Evolutionary conservation across 495 filamentous ascomycete species (phyloP), one percentile per base, ranked within the genome.

Genomic region (Neurospora sp.): DNA sequence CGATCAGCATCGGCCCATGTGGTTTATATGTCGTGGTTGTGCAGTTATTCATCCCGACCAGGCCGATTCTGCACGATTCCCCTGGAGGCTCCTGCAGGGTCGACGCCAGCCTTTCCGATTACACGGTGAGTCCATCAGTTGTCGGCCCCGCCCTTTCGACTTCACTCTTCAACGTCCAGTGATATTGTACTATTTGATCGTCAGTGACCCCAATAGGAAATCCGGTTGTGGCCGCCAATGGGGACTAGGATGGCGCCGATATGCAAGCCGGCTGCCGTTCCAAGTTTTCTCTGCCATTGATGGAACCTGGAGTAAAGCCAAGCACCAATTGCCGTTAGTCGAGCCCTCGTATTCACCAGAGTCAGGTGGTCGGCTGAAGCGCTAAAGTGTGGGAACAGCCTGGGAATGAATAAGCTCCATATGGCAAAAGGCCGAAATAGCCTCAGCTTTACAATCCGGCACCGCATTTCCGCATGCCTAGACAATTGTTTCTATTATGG

Each of bases 311-410:
- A 66, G 27, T 66, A 31, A 44, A 66, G 27, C 54, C 54, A 35
- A 66, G 54, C 54, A 66, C 54, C 54, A 66, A 35, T 66, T 62
- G 48, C 48, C 54, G 14, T 35, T 70, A 73, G 42, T 38, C 40
- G 40, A 37, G n/a, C 31, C 39, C 39, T 72, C 70, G 73, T 72
- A 71, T 71, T 71, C 69, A 71, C 41, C 44, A 16, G 20, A 39
- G 38, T 16, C 38, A 66, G 27, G 54, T 66, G 54, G 54, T 35
- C 54, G 54, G 54, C 54, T 35, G 54, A 66, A 66, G 54, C 54
- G 54, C 54, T 35, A 66, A 6, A 66, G 6, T 9, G 35, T 9
- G 27, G 54, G 54, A 37, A 37, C 3, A 35, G 54, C 12, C 54
- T 66, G 54, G 54, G 23, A 27, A 66, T 66, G 27, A 66, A 18